Evolutionary conservation across 306 rosid species (phyloP).

Genomic region (Fragaria vesca): DNA sequence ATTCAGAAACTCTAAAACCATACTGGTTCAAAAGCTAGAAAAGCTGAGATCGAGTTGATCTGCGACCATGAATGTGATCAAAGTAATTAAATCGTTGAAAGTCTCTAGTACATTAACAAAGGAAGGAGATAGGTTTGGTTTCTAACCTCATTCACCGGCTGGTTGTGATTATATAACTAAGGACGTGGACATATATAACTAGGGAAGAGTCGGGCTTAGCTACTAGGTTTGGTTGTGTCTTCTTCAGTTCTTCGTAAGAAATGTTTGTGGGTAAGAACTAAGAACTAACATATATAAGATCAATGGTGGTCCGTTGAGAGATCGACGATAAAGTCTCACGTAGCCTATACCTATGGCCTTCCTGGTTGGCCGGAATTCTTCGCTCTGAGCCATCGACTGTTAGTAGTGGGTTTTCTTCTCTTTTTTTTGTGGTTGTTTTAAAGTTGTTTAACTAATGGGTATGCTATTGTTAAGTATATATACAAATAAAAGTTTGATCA

Average conservation of each 20-base stretch:
- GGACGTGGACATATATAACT: background rate
- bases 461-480: background rate
- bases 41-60: background rate
- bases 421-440: too few relatives aligned
- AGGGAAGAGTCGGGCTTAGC: background rate
- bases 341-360: background rate
- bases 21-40: background rate
- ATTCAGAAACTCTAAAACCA: background rate
- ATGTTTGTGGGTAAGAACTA: background rate
- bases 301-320: background rate
- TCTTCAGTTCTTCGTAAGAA: background rate
- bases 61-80: background rate
- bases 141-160: background rate
- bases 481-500: background rate
- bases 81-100: background rate
- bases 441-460: background rate
- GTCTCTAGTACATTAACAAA: too few relatives aligned
- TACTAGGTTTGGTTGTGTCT: background rate
- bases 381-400: background rate
- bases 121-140: too few relatives aligned
- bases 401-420: background rate
- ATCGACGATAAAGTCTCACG: background rate
- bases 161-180: background rate
- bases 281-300: background rate
- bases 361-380: background rate